Evolutionary conservation across 2,329 filamentous ascomycete genomes (phyloP).

Genomic region (Claviceps sorghi): DNA sequence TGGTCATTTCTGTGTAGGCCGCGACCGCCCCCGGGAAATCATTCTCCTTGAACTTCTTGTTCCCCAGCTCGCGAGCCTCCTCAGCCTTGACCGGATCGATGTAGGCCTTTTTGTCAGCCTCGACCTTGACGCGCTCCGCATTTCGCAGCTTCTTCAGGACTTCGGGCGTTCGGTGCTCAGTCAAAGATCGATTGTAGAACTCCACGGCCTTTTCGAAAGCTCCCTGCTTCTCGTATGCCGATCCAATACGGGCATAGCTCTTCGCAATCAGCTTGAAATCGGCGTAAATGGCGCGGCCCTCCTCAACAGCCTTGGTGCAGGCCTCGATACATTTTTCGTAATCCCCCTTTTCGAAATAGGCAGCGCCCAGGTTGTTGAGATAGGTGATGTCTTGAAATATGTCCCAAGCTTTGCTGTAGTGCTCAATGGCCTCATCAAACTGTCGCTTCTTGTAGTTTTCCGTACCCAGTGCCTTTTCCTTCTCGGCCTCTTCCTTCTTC

Average conservation of each 20-base stretch:
- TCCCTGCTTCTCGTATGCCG: conserved; percentile 81
- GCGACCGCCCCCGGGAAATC: conserved; percentile 94
- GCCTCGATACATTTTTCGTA: conserved; percentile 74
- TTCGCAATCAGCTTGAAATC: conserved; percentile 99
- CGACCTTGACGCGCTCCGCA: conserved; percentile 75
- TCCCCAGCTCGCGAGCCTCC: conserved; percentile 85
- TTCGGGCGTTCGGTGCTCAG: conserved; percentile 91
- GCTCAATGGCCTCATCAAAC: conserved; percentile 85
- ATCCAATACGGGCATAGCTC: conserved; percentile 90
- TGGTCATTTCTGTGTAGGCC: conserved; percentile 91
- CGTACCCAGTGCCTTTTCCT: conserved; percentile 86
- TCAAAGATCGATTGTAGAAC: conserved; percentile 86
- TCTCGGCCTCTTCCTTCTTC: conserved; percentile 83
- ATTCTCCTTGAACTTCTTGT: conserved; percentile 90
- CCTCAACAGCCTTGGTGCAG: conserved; percentile 77
- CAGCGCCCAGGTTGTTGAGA: conserved; percentile 88
- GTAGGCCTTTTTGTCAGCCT: conserved; percentile 63
- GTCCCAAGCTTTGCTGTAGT: conserved; percentile 94
- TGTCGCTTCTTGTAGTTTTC: conserved; percentile 97
- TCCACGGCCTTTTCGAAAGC: conserved; percentile 68
- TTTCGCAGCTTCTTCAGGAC: conserved; percentile 82
- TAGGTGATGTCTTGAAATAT: conserved; percentile 93
- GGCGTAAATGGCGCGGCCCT: conserved; percentile 76
- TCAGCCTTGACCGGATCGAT: conserved; percentile 85
- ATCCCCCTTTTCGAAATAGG: conserved; percentile 92